Evolutionary conservation across 2,329 filamentous ascomycete genomes (phyloP).

Genomic region (Diplodia sapinea): DNA sequence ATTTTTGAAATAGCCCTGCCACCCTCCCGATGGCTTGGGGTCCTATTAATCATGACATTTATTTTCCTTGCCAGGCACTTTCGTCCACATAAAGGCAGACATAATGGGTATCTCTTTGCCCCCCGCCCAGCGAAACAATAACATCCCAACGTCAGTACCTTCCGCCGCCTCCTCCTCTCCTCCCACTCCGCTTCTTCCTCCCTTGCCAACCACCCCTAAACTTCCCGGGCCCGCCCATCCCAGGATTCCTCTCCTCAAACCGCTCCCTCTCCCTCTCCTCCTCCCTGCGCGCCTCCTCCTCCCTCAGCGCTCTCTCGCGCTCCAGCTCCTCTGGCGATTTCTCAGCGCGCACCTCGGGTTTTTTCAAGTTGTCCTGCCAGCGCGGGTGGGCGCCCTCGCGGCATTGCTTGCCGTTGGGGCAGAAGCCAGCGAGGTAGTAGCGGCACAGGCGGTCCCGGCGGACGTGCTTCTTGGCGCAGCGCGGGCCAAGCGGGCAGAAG

Average conservation of each 20-base stretch:
- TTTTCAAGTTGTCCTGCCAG: slow-evolving; percentile 71
- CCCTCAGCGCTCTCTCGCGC: slow-evolving; percentile 58
- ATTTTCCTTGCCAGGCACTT: not conserved
- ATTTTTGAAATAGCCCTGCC: not conserved
- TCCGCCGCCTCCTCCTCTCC: slow-evolving; percentile 2
- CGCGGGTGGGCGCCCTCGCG: slow-evolving; percentile 81
- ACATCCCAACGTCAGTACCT: not conserved
- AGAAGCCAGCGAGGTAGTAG: slow-evolving; percentile 93
- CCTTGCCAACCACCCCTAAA: slow-evolving; percentile 30
- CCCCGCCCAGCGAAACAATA: not conserved
- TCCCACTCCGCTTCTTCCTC: slow-evolving; percentile 28
- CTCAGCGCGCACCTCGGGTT: slow-evolving; percentile 66
- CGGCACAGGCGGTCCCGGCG: slow-evolving; percentile 74
- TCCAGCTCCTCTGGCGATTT: slow-evolving; percentile 75
- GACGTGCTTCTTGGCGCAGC: slow-evolving; percentile 88
- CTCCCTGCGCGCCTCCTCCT: slow-evolving; percentile 54
- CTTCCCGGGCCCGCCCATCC: slow-evolving; percentile 21
- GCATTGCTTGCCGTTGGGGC: slow-evolving; percentile 80
- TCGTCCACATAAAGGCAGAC: not conserved
- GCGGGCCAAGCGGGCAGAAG: slow-evolving; percentile 88
- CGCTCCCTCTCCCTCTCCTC: slow-evolving; percentile 50
- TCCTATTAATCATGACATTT: not conserved
- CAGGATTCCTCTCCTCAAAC: slow-evolving; percentile 42
- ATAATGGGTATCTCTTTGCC: slow-evolving; percentile 13
- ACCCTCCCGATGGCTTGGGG: not conserved